Conservation (phyloP, 1,284 basidiomycete genomes). For the Ustilago bromivora region DNA sequence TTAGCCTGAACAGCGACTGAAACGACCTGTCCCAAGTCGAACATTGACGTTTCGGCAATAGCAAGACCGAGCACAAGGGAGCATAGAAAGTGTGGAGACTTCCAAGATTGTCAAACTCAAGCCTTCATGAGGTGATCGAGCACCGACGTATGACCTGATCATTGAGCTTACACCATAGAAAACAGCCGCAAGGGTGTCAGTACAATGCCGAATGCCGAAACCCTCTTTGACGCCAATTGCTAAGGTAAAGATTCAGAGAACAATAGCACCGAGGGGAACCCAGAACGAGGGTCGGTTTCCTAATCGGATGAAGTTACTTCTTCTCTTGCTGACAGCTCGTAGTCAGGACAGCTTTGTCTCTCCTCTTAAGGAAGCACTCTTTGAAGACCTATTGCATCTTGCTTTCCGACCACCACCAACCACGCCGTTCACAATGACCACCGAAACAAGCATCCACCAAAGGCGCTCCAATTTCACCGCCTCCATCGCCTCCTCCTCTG, state of each 20-base stretch:
- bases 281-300: neutral
- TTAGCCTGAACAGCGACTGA: neutral
- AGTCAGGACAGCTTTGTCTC: too few relatives aligned
- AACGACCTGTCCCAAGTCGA: neutral
- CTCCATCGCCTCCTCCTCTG: conserved; percentile 5
- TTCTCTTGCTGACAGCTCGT: neutral
- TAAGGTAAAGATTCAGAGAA: too few relatives aligned
- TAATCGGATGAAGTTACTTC: neutral
- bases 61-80: neutral
- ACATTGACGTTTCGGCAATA: conserved; percentile 1
- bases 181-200: too few relatives aligned
- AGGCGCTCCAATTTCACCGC: conserved; percentile 10
- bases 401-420: neutral
- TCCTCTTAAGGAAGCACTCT: neutral
- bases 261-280: neutral
- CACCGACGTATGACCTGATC: too few relatives aligned
- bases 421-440: conserved; percentile 13
- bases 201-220: too few relatives aligned
- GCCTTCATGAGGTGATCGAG: neutral
- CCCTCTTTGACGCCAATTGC: too few relatives aligned
- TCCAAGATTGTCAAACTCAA: neutral
- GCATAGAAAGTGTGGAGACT: neutral
- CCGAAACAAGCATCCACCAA: neutral
- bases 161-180: too few relatives aligned
- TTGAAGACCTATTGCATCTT: neutral